A percentile compares a stretch with the other conserved stretches of the same genome.
Evolutionary conservation across 2,329 filamentous ascomycete species (phyloP).

Genomic region (Teratosphaeria destructans): DNA sequence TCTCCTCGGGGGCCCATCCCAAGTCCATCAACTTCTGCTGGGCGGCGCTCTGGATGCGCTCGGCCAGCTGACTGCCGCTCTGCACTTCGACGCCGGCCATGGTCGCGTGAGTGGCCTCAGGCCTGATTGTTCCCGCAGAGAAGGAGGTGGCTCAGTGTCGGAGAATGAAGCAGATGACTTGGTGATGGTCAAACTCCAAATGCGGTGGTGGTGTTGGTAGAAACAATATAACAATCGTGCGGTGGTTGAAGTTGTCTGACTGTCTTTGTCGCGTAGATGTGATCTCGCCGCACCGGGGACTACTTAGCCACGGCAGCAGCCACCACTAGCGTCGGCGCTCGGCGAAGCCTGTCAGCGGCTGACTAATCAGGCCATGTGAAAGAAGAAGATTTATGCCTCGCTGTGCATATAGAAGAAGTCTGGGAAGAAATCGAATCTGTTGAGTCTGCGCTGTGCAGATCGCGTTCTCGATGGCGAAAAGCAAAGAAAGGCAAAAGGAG

Average conservation of each 20-base stretch:
- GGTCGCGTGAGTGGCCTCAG: conserved; percentile 4
- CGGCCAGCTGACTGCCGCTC: conserved; percentile 71
- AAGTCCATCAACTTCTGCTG: conserved; percentile 87
- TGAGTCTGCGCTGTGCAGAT: neutral
- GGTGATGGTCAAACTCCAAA: neutral
- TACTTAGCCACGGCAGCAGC: too few species aligned
- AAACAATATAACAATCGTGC: neutral
- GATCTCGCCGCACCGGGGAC: neutral
- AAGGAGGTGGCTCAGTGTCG: neutral
- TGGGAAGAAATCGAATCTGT: too few species aligned
- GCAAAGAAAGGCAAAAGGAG: conserved; percentile 2
- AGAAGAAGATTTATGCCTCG: neutral
- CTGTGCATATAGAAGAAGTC: neutral
- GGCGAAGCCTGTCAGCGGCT: neutral
- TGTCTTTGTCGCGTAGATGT: neutral
- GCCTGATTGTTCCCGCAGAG: neutral
- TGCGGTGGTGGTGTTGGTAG: neutral
- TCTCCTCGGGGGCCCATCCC: conserved; percentile 76
- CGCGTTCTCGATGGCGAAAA: conserved; percentile 1
- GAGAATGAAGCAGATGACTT: too few species aligned
- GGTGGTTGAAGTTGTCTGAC: neutral
- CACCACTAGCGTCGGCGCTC: neutral
- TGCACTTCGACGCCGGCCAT: conserved; percentile 62
- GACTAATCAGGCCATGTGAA: neutral
- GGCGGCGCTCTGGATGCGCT: conserved; percentile 70